A percentile compares a stretch with the other conserved stretches of the same genome.
phyloP scores from a whole-genome alignment of 768 basidiomycete genomes.

The Mycena epipterygia region DNA sequence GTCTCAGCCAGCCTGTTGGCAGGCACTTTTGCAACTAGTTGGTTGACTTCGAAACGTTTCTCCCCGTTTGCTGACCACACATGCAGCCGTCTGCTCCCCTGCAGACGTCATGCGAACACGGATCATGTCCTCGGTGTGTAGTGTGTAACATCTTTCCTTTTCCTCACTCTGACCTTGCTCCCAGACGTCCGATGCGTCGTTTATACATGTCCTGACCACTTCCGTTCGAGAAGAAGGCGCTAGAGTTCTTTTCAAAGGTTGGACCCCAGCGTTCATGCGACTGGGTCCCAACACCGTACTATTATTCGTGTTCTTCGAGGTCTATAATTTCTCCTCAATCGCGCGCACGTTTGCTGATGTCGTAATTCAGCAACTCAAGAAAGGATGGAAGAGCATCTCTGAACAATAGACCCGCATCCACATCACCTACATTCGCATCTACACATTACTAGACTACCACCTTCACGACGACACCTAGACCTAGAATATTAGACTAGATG shows the following conservation, averaged over 20 bases:
- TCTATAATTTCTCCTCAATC: slow-evolving; percentile 38
- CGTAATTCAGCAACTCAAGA: slow-evolving; percentile 75
- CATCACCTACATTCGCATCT: slow-evolving; percentile 2
- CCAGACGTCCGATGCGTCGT: slow-evolving; percentile 65
- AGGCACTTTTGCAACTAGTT: slow-evolving; percentile 85
- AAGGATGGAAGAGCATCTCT: slow-evolving; percentile 59
- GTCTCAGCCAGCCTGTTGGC: slow-evolving; percentile 76
- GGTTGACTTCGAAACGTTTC: slow-evolving; percentile 39
- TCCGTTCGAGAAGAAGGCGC: slow-evolving; percentile 83
- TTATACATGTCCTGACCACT: slow-evolving; percentile 65
- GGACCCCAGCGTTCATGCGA: slow-evolving; percentile 90
- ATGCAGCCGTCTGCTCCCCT: slow-evolving; percentile 80
- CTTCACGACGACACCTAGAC: slow-evolving; percentile 2
- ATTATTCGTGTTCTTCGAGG: slow-evolving; percentile 90
- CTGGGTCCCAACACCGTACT: slow-evolving; percentile 88
- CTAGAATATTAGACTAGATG: slow-evolving; percentile 18
- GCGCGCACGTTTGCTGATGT: slow-evolving; percentile 8
- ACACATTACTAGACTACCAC: slow-evolving; percentile 3
- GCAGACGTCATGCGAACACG: slow-evolving; percentile 83
- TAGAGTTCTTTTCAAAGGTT: slow-evolving; percentile 87
- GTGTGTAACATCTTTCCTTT: neutral
- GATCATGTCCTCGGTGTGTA: slow-evolving; percentile 81
- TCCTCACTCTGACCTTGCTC: slow-evolving; percentile 21
- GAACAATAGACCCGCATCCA: slow-evolving; percentile 23
- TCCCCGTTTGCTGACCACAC: slow-evolving; percentile 12